Evolutionary conservation across 129 eudicot species (phyloP).

Genomic region (Arctium lappa): DNA sequence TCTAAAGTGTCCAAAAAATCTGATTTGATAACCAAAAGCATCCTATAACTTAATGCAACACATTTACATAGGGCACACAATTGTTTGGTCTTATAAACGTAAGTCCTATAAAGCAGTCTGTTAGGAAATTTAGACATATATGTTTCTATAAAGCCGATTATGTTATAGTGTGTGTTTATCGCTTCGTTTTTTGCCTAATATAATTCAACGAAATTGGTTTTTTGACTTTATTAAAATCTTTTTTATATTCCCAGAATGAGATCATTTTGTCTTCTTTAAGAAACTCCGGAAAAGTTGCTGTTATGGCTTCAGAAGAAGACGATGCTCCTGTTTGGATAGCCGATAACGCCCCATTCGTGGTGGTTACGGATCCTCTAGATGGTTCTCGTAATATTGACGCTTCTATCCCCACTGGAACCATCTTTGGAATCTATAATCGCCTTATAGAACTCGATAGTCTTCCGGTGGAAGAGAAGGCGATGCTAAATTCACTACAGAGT

Average conservation of each 20-base stretch:
- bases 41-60: too few relatives aligned
- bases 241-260: slow-evolving; percentile 62
- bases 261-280: slow-evolving; percentile 68
- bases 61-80: too few relatives aligned
- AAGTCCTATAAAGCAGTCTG: too few relatives aligned
- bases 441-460: slow-evolving; percentile 69
- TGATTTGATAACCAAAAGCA: too few relatives aligned
- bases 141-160: too few relatives aligned
- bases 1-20: too few relatives aligned
- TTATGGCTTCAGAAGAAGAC: slow-evolving; percentile 98
- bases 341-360: slow-evolving; percentile 92
- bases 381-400: slow-evolving; percentile 98
- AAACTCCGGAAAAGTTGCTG: slow-evolving; percentile 94
- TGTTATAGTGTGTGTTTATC: too few relatives aligned
- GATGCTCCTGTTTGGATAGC: slow-evolving; percentile 85
- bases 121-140: too few relatives aligned
- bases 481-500: slow-evolving; percentile 83
- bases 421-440: slow-evolving; percentile 85
- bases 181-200: too few relatives aligned
- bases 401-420: slow-evolving; percentile 95
- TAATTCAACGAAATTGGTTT: not conserved
- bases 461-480: slow-evolving; percentile 73
- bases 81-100: too few relatives aligned
- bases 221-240: not conserved
- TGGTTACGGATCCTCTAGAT: slow-evolving; percentile 95